Evolutionary conservation across 2,329 filamentous ascomycete species (phyloP), one percentile per base, ranked within the genome.

Genomic region (Neofusicoccum sp.): DNA sequence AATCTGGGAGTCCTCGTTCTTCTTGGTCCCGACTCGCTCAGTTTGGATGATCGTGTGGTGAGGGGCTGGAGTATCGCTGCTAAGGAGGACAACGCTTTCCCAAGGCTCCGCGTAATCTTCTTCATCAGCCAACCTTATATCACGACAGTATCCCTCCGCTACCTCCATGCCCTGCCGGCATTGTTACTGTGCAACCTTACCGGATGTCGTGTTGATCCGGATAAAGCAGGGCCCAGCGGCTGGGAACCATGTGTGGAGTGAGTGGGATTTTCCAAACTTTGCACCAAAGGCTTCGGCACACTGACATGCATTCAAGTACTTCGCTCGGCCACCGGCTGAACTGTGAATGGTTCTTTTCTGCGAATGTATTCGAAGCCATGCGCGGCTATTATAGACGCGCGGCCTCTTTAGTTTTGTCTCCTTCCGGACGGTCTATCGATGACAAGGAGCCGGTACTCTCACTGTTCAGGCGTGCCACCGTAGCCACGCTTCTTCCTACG

Each of bases 1-100:
- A 61, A 61, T 33, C 43, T 61, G 9, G 59, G 40, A 7, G 44
- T 12, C 24, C 49, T 61, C 6, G 11, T 5, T 7, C 14, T 61
- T 8, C 8, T 40, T 12, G 33, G 49, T 9, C 40, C 41, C 8
- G 3, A 40, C 8, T n/a, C 16, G 4, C 9, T 16, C 41, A 33
- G 8, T 14, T 8, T 61, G 31, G 49, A 61, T 8, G 59, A 61
- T 12, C 49, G 59, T 12, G 59, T 57, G 1, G n/a, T 61, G 3
- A 40, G 38, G 24, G 48, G 48, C 6, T 61, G 59, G 59, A 24
- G 30, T 9, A 26, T 20, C 7, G 59, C 43, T 1, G 49, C 59
- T 20, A 36, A 47, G 9, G 48, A 56, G 4, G 28, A 48, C 4
- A 14, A 41, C 33, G 49, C 44, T 14, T 57, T 61, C 33, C 33